These are phyloP conservation scores for Cardamine occulta DNA, from an alignment of 345 rosid species.

Conservation along the genomic window DNA sequence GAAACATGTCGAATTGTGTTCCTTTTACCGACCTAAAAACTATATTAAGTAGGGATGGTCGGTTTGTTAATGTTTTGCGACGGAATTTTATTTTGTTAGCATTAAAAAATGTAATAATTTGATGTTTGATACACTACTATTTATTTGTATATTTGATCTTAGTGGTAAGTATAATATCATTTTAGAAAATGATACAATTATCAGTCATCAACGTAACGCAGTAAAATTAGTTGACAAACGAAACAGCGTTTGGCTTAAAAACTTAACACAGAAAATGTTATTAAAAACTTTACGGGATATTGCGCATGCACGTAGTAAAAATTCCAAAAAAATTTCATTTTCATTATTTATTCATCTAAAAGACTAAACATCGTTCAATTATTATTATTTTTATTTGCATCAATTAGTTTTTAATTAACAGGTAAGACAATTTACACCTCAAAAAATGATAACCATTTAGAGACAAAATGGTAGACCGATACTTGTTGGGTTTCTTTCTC, in stretches of 20 bases:
- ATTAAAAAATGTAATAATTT: background rate
- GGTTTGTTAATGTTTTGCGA: constrained; percentile 27
- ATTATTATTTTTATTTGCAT: no score
- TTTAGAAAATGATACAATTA: background rate
- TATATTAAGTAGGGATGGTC: constrained; percentile 32
- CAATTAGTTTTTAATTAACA: background rate
- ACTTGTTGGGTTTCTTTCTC: background rate
- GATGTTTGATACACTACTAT: background rate
- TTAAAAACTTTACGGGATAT: background rate
- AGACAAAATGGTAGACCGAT: background rate
- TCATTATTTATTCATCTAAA: no score
- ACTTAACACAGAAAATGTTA: background rate
- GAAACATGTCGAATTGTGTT: constrained; percentile 43
- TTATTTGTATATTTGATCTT: background rate
- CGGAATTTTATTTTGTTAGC: background rate
- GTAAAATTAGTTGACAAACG: background rate
- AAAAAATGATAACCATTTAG: background rate
- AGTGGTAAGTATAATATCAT: background rate
- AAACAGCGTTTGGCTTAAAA: background rate
- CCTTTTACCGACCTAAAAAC: constrained; percentile 44
- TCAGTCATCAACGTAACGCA: background rate
- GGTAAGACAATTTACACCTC: constrained; percentile 12
- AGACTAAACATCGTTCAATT: no score
- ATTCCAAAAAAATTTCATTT: background rate
- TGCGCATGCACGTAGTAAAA: background rate